Percentiles rank a stretch among this genome's conserved stretches.
Evolutionary conservation across 2,329 filamentous ascomycete species (phyloP).

Genomic region (Ophiostoma sp.): DNA sequence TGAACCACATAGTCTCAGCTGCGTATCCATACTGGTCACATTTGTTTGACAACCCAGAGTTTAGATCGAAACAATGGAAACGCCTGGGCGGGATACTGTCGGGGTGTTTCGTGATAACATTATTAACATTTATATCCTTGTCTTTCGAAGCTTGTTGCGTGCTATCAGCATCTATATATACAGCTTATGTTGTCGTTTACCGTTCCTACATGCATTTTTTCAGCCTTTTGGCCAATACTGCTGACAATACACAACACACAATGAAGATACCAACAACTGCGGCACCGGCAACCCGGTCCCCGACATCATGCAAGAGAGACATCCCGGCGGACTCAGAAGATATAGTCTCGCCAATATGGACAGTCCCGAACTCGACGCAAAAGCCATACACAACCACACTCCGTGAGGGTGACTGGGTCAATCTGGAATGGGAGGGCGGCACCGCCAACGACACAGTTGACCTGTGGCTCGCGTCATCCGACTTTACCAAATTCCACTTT

Average conservation of each 20-base stretch:
- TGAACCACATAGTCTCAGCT: too few relatives aligned
- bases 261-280: not conserved
- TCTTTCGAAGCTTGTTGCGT: too few relatives aligned
- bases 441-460: conserved; percentile 10
- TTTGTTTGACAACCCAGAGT: too few relatives aligned
- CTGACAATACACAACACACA: not conserved
- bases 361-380: conserved; percentile 7
- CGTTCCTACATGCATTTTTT: not conserved
- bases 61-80: not conserved
- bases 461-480: conserved; percentile 6
- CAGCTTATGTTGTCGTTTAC: not conserved
- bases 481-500: conserved; percentile 9
- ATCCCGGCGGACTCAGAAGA: not conserved
- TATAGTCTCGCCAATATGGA: not conserved
- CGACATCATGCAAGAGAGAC: not conserved
- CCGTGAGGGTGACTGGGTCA: conserved; percentile 2
- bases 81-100: not conserved
- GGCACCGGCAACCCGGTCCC: not conserved
- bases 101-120: not conserved
- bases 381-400: conserved; percentile 9
- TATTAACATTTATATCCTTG: not conserved
- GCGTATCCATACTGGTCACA: too few relatives aligned
- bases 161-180: too few relatives aligned
- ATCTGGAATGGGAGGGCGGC: conserved; percentile 13
- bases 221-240: not conserved